Evolutionary conservation across 148 eudicot species (phyloP).

Genomic region (Rhododendron ovatum): DNA sequence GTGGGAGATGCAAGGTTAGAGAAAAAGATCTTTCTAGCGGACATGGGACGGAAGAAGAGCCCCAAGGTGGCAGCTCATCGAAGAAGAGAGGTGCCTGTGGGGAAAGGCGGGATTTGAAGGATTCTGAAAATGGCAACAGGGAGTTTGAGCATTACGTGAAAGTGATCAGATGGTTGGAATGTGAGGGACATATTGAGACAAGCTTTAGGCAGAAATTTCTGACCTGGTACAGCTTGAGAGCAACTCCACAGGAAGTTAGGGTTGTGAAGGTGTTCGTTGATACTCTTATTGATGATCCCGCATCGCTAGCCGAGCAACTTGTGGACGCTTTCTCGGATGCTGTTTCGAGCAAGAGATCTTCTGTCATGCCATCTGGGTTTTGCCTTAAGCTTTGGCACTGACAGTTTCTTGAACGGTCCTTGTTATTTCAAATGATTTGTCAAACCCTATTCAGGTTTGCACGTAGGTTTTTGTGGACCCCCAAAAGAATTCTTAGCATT

Average conservation of each 20-base stretch:
- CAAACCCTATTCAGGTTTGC: conserved; percentile 4
- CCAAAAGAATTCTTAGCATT: neutral
- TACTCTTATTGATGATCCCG: conserved; percentile 60
- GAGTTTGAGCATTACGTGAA: conserved; percentile 65
- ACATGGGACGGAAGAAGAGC: conserved; percentile 27
- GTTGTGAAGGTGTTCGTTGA: conserved; percentile 75
- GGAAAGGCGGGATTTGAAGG: conserved; percentile 12
- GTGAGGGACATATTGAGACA: conserved; percentile 64
- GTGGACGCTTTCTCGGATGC: conserved; percentile 63
- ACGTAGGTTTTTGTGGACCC: neutral
- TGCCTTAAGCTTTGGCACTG: conserved; percentile 89
- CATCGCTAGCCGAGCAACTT: conserved; percentile 74
- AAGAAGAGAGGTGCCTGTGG: neutral
- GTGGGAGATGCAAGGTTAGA: conserved; percentile 22
- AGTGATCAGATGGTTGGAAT: conserved; percentile 67
- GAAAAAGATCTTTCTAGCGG: conserved; percentile 29
- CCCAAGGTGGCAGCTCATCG: neutral
- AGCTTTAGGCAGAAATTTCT: conserved; percentile 70
- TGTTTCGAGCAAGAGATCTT: conserved; percentile 51
- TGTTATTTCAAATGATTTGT: neutral
- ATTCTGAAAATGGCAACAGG: conserved; percentile 24
- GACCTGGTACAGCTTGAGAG: conserved; percentile 86
- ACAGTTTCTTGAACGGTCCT: conserved; percentile 12
- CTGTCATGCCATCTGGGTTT: conserved; percentile 49
- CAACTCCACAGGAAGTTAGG: conserved; percentile 64